Evolutionary conservation across 2,329 filamentous ascomycete genomes (phyloP), one percentile per base, ranked within the genome.

Genomic region (Fusarium subglutinans): DNA sequence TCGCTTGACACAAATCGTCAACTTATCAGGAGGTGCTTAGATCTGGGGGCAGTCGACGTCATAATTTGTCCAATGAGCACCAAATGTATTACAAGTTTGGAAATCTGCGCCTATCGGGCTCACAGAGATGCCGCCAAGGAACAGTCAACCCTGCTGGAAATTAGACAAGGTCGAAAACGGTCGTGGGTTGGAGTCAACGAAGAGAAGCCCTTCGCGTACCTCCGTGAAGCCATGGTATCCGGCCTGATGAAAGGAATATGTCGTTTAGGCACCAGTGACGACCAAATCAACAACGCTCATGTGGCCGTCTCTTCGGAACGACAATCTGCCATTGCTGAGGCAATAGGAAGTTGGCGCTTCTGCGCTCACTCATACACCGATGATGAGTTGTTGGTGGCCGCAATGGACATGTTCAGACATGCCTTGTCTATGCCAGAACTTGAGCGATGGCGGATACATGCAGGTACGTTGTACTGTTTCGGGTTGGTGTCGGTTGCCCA

Each of bases 161-260:
- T 92, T 67, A 92, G 92, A 79, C 91, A 92, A 75, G 91, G 92
- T 50, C 89, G 95, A 63, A 97, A 97, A 82, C 90, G 94, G 60
- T 98, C 95, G 0, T 98, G 95, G 95, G 94, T 98, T 47, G 95
- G 95, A 33, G 89, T 97, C 17, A 90, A 94, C 78, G 93, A 96
- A 75, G 90, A 94, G 76, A 93, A 95, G 80, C 94, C 95, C 3
- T 98, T 95, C 83, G 92, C 94, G 22, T 98, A 98, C 83, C 84
- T 98, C 62, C 89, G 95, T 69, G 95, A 98, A 84, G 94, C 93
- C 56, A 98, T 98, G 94, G 95, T 98, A 10, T 96, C 94, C 4
- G 92, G 92, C 64, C 87, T 98, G 65, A 96, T 98, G 93, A 92
- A 92, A 78, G 91, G 94, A 43, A 98, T 98, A 62, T 98, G 95